phyloP scores from a whole-genome alignment of 1,284 basidiomycete species.

The Ustilago crameri region DNA sequence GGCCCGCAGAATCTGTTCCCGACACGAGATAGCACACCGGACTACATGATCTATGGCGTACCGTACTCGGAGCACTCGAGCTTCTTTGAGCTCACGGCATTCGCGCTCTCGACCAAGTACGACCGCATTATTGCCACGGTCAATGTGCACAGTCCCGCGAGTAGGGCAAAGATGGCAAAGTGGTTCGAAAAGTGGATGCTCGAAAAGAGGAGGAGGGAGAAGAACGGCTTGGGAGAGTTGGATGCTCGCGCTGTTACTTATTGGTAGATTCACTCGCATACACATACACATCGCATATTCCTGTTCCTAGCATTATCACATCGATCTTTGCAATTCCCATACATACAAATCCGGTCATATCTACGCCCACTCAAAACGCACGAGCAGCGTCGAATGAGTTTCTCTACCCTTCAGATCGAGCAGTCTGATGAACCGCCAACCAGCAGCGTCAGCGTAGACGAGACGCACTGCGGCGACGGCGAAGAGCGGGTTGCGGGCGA shows the following conservation, averaged over 20 bases:
- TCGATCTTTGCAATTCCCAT: neutral
- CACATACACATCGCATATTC: conserved; percentile 4
- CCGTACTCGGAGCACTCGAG: conserved; percentile 93
- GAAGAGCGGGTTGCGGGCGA: conserved; percentile 57
- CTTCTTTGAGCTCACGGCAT: conserved; percentile 76
- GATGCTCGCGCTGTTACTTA: conserved; percentile 41
- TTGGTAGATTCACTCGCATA: no score
- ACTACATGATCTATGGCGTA: conserved; percentile 80
- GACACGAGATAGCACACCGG: conserved; percentile 77
- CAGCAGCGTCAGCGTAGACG: conserved; percentile 12
- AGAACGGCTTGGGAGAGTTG: conserved; percentile 29
- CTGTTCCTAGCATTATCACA: no score
- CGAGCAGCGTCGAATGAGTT: conserved; percentile 64
- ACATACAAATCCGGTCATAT: conserved; percentile 6
- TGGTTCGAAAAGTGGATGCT: conserved; percentile 63
- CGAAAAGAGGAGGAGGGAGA: conserved; percentile 46
- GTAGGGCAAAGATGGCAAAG: conserved; percentile 59
- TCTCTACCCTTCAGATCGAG: conserved; percentile 73
- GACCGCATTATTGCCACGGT: conserved; percentile 92
- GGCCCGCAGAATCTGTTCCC: conserved; percentile 77
- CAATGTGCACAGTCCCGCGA: conserved; percentile 84
- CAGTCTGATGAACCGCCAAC: conserved; percentile 73
- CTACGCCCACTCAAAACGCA: conserved; percentile 36
- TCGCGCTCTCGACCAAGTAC: conserved; percentile 85
- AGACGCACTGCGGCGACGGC: conserved; percentile 53